Evolutionary conservation across 1,284 basidiomycete species (phyloP).

Genomic region (Cutaneotrichosporon cyanovorans): DNA sequence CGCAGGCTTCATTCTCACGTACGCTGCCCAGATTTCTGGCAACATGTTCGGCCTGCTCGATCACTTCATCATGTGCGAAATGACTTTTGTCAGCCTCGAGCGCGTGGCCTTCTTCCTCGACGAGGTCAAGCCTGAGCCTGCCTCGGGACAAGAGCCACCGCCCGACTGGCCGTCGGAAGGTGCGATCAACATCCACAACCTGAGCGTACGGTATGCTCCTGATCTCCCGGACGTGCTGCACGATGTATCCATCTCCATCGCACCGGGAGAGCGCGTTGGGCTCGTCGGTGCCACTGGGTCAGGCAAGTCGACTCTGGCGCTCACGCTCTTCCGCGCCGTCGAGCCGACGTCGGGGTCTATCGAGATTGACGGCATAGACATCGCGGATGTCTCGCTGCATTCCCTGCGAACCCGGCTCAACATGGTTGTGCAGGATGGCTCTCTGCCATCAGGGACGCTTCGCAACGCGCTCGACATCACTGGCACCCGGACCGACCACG

Average conservation of each 20-base stretch:
- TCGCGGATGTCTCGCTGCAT: conserved; percentile 53
- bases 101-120: conserved; percentile 45
- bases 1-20: conserved; percentile 47
- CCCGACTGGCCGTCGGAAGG: conserved; percentile 62
- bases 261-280: conserved; percentile 68
- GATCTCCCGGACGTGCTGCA: conserved; percentile 67
- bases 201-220: conserved; percentile 60
- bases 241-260: conserved; percentile 56
- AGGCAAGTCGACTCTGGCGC: conserved; percentile 69
- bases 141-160: conserved; percentile 38
- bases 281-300: conserved; percentile 60
- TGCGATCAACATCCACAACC: conserved; percentile 56
- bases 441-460: conserved; percentile 50
- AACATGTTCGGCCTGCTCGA: conserved; percentile 35
- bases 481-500: conserved; percentile 46
- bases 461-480: conserved; percentile 57
- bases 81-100: conserved; percentile 45
- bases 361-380: conserved; percentile 63
- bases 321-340: conserved; percentile 61
- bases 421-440: conserved; percentile 48
- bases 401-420: conserved; percentile 57
- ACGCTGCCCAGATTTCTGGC: conserved; percentile 39
- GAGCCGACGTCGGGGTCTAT: conserved; percentile 59
- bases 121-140: conserved; percentile 26
- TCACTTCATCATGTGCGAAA: conserved; percentile 24